These are phyloP conservation scores for Dictyostelium discoideum DNA, from an alignment of 78 protist species.

Conservation along the genomic window DNA sequence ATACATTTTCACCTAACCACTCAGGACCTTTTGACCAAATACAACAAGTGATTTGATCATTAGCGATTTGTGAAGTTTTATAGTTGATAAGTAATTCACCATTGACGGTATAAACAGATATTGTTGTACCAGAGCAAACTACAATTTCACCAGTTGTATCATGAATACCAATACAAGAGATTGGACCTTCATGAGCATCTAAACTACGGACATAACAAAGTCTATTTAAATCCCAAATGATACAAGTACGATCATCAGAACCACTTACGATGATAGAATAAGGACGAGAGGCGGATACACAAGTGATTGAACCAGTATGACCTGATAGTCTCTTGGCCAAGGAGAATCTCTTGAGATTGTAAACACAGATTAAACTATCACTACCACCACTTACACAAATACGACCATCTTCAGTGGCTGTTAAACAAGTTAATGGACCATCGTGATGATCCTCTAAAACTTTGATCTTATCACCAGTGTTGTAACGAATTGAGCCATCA, in stretches of 20 bases:
- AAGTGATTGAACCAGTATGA: slow-evolving; percentile 77
- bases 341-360: slow-evolving; percentile 57
- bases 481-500: slow-evolving; percentile 64
- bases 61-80: slow-evolving; percentile 52
- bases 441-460: slow-evolving; percentile 76
- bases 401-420: slow-evolving; percentile 73
- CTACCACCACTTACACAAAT: slow-evolving; percentile 79
- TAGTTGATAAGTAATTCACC: slow-evolving; percentile 27
- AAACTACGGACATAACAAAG: slow-evolving; percentile 53
- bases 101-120: slow-evolving; percentile 54
- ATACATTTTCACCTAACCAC: slow-evolving; percentile 67
- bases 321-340: slow-evolving; percentile 62
- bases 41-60: slow-evolving; percentile 62
- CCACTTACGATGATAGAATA: slow-evolving; percentile 80
- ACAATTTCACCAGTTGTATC: slow-evolving; percentile 82
- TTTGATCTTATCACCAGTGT: slow-evolving; percentile 59
- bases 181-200: slow-evolving; percentile 55
- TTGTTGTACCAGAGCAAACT: slow-evolving; percentile 56
- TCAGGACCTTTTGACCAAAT: slow-evolving; percentile 72
- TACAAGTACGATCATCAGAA: slow-evolving; percentile 81
- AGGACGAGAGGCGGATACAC: slow-evolving; percentile 68
- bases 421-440: slow-evolving; percentile 61
- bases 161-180: slow-evolving; percentile 51
- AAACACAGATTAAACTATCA: slow-evolving; percentile 73
- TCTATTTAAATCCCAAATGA: slow-evolving; percentile 91